Evolutionary conservation across 2,329 filamentous ascomycete species (phyloP).

Genomic region (Penicillium sp.): DNA sequence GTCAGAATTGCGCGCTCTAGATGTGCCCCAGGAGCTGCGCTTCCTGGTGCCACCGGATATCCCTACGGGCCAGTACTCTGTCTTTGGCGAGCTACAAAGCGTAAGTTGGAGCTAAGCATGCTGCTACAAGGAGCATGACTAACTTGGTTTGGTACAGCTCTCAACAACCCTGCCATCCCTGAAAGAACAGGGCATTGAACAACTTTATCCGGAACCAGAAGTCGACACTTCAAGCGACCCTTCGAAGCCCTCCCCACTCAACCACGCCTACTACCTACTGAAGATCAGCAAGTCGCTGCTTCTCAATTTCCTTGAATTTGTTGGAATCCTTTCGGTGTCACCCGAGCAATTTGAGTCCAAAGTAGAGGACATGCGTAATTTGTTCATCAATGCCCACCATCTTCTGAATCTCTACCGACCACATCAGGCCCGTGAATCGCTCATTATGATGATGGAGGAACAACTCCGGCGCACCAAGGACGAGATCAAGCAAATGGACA

Average conservation of each 20-base stretch:
- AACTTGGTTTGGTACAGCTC: conserved; percentile 32
- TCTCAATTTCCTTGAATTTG: conserved; percentile 81
- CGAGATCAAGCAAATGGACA: conserved; percentile 74
- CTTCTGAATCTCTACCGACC: conserved; percentile 91
- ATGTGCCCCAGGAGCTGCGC: conserved; percentile 65
- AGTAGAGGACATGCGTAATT: conserved; percentile 69
- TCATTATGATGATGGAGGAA: conserved; percentile 83
- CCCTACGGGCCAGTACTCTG: conserved; percentile 66
- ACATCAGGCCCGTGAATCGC: conserved; percentile 82
- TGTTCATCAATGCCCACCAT: conserved; percentile 89
- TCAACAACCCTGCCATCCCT: conserved; percentile 62
- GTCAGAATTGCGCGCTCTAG: conserved; percentile 33
- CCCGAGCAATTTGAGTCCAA: conserved; percentile 66
- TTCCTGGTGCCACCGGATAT: conserved; percentile 77
- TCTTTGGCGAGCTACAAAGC: conserved; percentile 66
- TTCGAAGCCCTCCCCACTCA: conserved; percentile 37
- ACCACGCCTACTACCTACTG: conserved; percentile 61
- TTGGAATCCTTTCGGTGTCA: conserved; percentile 64
- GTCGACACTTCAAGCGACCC: conserved; percentile 53
- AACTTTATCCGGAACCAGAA: conserved; percentile 56
- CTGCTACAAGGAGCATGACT: background rate
- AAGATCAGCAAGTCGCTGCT: conserved; percentile 78
- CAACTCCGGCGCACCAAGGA: conserved; percentile 67
- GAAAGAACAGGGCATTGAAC: conserved; percentile 65
- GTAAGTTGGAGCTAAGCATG: conserved; percentile 33